Evolutionary conservation across 2,329 filamentous ascomycete species (phyloP).

Genomic region (Lanzia echinophila): DNA sequence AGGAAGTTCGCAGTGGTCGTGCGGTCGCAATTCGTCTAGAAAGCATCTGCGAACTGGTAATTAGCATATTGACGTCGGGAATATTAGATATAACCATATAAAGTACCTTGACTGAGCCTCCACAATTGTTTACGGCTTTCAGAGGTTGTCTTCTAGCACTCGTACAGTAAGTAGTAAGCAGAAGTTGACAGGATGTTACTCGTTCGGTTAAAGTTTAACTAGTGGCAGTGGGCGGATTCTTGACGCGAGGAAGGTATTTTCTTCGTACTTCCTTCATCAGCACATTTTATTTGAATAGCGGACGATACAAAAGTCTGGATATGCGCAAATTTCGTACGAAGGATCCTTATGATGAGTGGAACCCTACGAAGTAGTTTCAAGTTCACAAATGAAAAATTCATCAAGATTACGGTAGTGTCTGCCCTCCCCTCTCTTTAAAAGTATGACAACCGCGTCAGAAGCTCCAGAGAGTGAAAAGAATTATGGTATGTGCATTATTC

Average conservation of each 20-base stretch:
- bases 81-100: not conserved
- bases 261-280: constrained; percentile 8
- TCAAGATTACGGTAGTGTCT: constrained; percentile 44
- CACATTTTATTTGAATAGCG: constrained; percentile 3
- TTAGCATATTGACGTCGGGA: not conserved
- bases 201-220: constrained; percentile 18
- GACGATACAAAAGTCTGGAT: constrained; percentile 42
- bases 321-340: constrained; percentile 47
- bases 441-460: constrained; percentile 32
- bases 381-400: constrained; percentile 51
- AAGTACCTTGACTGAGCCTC: constrained; percentile 7
- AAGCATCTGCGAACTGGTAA: constrained; percentile 46
- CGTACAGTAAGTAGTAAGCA: not conserved
- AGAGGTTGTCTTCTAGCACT: not conserved
- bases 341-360: constrained; percentile 42
- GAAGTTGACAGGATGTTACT: constrained; percentile 9
- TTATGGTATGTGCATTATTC: constrained; percentile 19
- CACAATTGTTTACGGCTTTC: not conserved
- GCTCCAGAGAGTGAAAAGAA: constrained; percentile 27
- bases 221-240: constrained; percentile 7
- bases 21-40: constrained; percentile 51
- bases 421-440: constrained; percentile 23
- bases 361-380: constrained; percentile 47
- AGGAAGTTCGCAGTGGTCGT: constrained; percentile 40
- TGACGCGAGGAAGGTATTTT: constrained; percentile 7